A percentile compares a stretch with the other conserved stretches of the same genome.
Evolutionary conservation across 129 eudicot species (phyloP).

Genomic region (Arctium lappa): DNA sequence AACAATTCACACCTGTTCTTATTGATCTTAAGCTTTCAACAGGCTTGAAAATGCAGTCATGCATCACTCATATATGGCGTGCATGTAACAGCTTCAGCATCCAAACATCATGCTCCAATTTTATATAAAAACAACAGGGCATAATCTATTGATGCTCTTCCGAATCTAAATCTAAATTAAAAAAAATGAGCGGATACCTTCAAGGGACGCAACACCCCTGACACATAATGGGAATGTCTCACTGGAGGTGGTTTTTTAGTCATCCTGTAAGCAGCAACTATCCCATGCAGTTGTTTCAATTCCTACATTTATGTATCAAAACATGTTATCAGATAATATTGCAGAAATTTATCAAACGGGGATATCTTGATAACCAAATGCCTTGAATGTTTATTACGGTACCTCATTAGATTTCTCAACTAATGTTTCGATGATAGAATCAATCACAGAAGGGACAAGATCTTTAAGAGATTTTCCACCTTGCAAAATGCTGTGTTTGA

Average conservation of each 20-base stretch:
- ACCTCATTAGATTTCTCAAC: conserved; percentile 87
- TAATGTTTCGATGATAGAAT: conserved; percentile 57
- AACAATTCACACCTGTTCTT: too few species aligned
- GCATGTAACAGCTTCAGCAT: too few species aligned
- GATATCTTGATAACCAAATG: not conserved
- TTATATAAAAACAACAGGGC: too few species aligned
- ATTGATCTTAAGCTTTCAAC: too few species aligned
- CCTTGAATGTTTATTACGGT: not conserved
- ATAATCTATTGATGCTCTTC: not conserved
- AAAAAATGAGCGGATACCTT: conserved; percentile 39
- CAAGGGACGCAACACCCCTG: conserved; percentile 76
- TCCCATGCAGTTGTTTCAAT: conserved; percentile 82
- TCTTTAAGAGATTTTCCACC: conserved; percentile 69
- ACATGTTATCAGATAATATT: conserved; percentile 1
- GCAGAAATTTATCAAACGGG: not conserved
- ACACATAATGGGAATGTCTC: conserved; percentile 90
- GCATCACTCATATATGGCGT: too few species aligned
- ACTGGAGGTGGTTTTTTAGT: conserved; percentile 92
- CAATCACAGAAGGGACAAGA: conserved; percentile 55
- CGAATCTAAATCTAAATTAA: not conserved
- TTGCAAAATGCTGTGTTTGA: conserved; percentile 70
- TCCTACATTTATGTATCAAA: conserved; percentile 43
- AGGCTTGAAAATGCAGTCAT: too few species aligned
- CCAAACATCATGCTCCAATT: too few species aligned
- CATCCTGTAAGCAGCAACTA: conserved; percentile 89